phyloP scores from a whole-genome alignment of 345 rosid species.

The Eutrema yunnanense region DNA sequence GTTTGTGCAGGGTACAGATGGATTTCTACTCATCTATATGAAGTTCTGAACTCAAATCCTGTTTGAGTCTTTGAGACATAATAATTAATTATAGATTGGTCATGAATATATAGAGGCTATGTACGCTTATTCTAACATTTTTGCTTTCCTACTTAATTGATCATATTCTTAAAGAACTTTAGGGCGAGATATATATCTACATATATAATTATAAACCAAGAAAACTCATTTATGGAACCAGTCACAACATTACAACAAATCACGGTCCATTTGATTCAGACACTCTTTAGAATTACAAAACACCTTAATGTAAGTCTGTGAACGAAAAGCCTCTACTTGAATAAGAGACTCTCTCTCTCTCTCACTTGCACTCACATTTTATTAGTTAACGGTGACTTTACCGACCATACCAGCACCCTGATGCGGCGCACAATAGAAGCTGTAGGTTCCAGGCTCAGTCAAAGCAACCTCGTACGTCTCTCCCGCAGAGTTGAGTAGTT shows the following conservation, averaged over 20 bases:
- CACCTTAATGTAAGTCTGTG: constrained; percentile 2
- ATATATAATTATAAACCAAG: not conserved
- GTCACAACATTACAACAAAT: constrained; percentile 8
- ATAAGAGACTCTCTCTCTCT: not conserved
- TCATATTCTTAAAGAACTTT: not conserved
- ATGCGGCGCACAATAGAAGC: constrained; percentile 90
- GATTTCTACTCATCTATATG: too few relatives aligned
- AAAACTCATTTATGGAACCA: not conserved
- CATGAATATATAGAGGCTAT: too few relatives aligned
- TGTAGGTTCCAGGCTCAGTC: constrained; percentile 71
- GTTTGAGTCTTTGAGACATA: not conserved
- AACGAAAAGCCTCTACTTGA: constrained; percentile 6
- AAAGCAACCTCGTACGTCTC: constrained; percentile 66
- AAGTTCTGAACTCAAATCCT: not conserved
- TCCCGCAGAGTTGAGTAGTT: constrained; percentile 60
- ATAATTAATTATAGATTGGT: too few relatives aligned
- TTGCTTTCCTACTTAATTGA: not conserved
- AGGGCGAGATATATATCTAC: not conserved
- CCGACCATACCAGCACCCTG: constrained; percentile 99
- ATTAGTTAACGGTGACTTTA: constrained; percentile 74
- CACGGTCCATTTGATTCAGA: constrained; percentile 12
- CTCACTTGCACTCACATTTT: constrained; percentile 6
- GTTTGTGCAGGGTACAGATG: not conserved
- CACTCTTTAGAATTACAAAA: constrained; percentile 18
- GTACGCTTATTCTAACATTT: not conserved